Conservation (phyloP, 2,329 filamentous ascomycete genomes). For the Macrophomina tecta region DNA sequence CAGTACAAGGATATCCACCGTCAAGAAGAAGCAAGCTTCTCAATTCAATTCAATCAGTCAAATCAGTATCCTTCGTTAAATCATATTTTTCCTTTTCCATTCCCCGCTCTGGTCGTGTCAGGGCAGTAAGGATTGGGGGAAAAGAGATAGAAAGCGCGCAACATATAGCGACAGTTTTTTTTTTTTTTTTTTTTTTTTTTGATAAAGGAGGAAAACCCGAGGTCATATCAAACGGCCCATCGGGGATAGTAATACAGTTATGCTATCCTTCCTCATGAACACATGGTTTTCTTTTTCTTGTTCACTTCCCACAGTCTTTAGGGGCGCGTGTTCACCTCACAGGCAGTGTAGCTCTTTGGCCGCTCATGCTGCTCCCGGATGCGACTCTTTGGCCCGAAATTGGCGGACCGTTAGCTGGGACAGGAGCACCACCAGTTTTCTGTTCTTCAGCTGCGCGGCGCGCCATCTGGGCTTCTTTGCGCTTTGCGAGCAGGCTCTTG, state of each 20-base stretch:
- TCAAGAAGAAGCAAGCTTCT: not conserved
- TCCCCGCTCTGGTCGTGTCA: not conserved
- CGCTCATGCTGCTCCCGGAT: conserved; percentile 1
- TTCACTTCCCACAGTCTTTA: not conserved
- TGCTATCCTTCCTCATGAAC: conserved; percentile 16
- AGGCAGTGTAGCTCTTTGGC: conserved; percentile 2
- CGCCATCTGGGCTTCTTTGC: conserved; percentile 57
- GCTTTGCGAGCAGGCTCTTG: conserved; percentile 81
- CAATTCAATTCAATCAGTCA: conserved; percentile 4
- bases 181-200: not conserved
- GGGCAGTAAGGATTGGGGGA: not conserved
- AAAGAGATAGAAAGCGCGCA: not conserved
- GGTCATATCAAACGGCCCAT: not conserved
- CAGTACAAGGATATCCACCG: conserved; percentile 3
- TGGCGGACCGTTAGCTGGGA: not conserved
- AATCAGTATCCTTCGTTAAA: conserved; percentile 18
- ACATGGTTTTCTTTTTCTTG: not conserved
- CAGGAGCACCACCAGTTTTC: not conserved
- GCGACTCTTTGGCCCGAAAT: conserved; percentile 1
- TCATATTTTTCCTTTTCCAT: conserved; percentile 11
- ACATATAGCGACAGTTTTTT: not conserved
- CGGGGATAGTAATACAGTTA: conserved; percentile 11
- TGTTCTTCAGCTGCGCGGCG: conserved; percentile 3
- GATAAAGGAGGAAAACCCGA: not conserved
- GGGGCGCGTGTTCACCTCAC: conserved; percentile 1